These are phyloP conservation scores for Bothriochloa decipiens DNA, from an alignment of 176 grass and related monocot genomes.

Conservation along the genomic window DNA sequence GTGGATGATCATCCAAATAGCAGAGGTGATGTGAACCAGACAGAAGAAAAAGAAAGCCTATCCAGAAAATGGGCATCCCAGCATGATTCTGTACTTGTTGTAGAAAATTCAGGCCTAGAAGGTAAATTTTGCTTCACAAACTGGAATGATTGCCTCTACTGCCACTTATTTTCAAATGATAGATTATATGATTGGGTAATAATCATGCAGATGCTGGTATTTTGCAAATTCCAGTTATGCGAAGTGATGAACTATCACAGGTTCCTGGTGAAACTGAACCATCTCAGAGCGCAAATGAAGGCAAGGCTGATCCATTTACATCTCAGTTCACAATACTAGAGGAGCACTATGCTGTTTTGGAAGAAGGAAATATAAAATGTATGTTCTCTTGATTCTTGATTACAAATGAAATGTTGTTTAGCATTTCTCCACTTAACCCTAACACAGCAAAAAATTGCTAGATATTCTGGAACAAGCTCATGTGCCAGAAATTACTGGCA, in stretches of 20 bases:
- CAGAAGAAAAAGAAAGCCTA: conserved; percentile 16
- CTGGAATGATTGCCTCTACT: background rate
- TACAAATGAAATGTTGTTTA: conserved; percentile 29
- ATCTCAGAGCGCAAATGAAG: conserved; percentile 14
- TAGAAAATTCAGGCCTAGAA: conserved; percentile 28
- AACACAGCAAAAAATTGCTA: conserved; percentile 15
- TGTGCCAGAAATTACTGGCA: conserved; percentile 14
- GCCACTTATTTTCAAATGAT: conserved; percentile 15
- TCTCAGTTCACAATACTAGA: conserved; percentile 51
- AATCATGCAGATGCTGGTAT: conserved; percentile 40
- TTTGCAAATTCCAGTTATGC: conserved; percentile 32
- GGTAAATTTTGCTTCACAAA: conserved; percentile 41
- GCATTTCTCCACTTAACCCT: conserved; percentile 17
- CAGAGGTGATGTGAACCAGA: conserved; percentile 16
- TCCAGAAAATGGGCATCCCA: background rate
- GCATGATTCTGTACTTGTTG: conserved; percentile 18
- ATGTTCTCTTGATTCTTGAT: conserved; percentile 24
- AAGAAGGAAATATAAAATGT: conserved; percentile 36
- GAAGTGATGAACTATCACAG: conserved; percentile 28
- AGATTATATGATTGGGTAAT: conserved; percentile 27
- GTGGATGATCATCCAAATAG: conserved; percentile 20
- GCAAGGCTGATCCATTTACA: conserved; percentile 22
- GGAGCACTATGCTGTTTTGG: conserved; percentile 42
- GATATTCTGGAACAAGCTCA: conserved; percentile 28
- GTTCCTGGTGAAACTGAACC: conserved; percentile 36